Conservation (phyloP, 2,329 filamentous ascomycete genomes). For the Ceratocystis cacaofunesta region DNA sequence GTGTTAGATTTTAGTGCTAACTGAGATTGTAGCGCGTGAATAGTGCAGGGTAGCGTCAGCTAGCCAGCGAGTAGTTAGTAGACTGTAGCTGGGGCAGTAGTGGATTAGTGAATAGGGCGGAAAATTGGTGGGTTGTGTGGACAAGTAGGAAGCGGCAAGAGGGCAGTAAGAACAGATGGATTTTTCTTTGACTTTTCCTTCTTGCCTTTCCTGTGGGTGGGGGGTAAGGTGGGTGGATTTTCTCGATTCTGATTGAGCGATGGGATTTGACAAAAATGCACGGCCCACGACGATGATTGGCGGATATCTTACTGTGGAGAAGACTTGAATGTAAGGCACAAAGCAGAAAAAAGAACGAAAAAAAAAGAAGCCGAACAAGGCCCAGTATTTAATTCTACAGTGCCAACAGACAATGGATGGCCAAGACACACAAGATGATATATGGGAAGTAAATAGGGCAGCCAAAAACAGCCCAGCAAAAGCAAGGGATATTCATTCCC, state of each 20-base stretch:
- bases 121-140: not conserved
- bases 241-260: not conserved
- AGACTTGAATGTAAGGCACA: not conserved
- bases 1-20: constrained; percentile 5
- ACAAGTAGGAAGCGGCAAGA: not conserved
- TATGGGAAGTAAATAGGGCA: not conserved
- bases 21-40: not conserved
- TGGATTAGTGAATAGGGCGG: not conserved
- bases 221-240: not conserved
- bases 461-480: no score
- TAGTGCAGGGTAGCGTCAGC: not conserved
- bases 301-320: constrained; percentile 1
- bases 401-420: not conserved
- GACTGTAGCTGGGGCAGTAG: not conserved
- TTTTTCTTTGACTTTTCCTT: not conserved
- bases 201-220: not conserved
- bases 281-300: constrained; percentile 1
- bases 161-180: not conserved
- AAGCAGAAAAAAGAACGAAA: constrained; percentile 1
- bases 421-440: not conserved
- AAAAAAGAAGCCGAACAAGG: constrained; percentile 5
- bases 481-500: no score
- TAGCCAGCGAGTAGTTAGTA: not conserved
- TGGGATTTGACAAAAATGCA: not conserved
- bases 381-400: not conserved